phyloP scores from a whole-genome alignment of 306 rosid genomes.

The Begonia loranthoides region DNA sequence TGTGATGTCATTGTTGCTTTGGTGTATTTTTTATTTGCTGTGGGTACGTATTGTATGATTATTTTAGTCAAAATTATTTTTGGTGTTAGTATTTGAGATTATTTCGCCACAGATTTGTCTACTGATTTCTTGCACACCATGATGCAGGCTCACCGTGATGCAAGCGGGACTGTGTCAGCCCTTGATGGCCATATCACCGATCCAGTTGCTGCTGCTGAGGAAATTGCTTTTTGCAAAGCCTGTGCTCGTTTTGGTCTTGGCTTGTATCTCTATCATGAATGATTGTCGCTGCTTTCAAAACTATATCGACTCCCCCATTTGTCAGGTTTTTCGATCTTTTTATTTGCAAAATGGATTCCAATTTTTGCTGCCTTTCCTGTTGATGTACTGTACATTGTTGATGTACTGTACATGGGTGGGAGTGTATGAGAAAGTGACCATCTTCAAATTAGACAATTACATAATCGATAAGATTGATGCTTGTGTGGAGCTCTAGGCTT shows the following conservation, averaged over 20 bases:
- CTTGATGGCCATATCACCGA: slow-evolving; percentile 32
- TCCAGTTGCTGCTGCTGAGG: slow-evolving; percentile 95
- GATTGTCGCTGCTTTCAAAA: slow-evolving; percentile 16
- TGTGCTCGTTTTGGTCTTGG: slow-evolving; percentile 99
- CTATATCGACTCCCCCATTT: not conserved
- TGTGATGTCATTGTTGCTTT: too few species aligned
- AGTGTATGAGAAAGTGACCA: not conserved
- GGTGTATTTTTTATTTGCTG: too few species aligned
- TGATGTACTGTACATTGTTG: not conserved
- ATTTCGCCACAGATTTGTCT: not conserved
- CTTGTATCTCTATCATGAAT: slow-evolving; percentile 81
- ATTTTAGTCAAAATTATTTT: too few species aligned
- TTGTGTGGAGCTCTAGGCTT: not conserved
- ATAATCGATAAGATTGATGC: not conserved
- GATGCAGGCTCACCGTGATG: slow-evolving; percentile 78
- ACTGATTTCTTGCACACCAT: not conserved
- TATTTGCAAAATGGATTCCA: not conserved
- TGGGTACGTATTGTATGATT: too few species aligned
- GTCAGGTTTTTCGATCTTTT: not conserved
- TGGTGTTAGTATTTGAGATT: not conserved
- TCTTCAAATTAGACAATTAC: not conserved
- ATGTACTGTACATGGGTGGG: not conserved
- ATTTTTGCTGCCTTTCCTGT: not conserved
- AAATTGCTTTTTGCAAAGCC: slow-evolving; percentile 89
- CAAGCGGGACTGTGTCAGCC: slow-evolving; percentile 74